Evolutionary conservation across 495 filamentous ascomycete genomes (phyloP).

Genomic region (Daldinia decipiens): DNA sequence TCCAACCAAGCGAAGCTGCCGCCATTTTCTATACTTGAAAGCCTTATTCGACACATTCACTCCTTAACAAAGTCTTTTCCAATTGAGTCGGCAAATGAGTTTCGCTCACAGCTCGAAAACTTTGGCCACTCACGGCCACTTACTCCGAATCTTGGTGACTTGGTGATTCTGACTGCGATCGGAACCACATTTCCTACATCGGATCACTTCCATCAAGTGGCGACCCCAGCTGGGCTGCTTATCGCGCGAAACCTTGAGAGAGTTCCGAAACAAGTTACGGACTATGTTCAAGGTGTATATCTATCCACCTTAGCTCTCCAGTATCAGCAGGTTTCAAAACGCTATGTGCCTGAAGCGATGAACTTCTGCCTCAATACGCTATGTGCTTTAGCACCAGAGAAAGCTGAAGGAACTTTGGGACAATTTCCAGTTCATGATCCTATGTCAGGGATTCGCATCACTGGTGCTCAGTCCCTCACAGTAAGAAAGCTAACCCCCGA

Average conservation of each 20-base stretch:
- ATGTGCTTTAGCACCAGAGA: slow-evolving; percentile 69
- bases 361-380: slow-evolving; percentile 83
- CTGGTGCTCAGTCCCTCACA: slow-evolving; percentile 44
- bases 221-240: slow-evolving; percentile 85
- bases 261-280: slow-evolving; percentile 67
- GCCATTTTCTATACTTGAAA: slow-evolving; percentile 55
- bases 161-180: slow-evolving; percentile 83
- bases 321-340: slow-evolving; percentile 82
- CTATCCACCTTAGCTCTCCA: slow-evolving; percentile 78
- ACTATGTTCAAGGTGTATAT: slow-evolving; percentile 80
- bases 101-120: slow-evolving; percentile 74
- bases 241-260: slow-evolving; percentile 87
- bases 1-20: slow-evolving; percentile 55
- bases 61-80: slow-evolving; percentile 87
- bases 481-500: slow-evolving; percentile 58
- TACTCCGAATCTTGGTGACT: slow-evolving; percentile 74
- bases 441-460: slow-evolving; percentile 63
- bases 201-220: slow-evolving; percentile 94
- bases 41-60: slow-evolving; percentile 70
- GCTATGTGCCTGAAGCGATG: slow-evolving; percentile 87
- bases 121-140: slow-evolving; percentile 69
- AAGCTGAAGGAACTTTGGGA: slow-evolving; percentile 56
- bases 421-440: slow-evolving; percentile 72
- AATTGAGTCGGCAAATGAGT: slow-evolving; percentile 76
- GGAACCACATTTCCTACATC: slow-evolving; percentile 90